Evolutionary conservation across 208 protist species (phyloP).

Genomic region (Leishmania martiniquensis): DNA sequence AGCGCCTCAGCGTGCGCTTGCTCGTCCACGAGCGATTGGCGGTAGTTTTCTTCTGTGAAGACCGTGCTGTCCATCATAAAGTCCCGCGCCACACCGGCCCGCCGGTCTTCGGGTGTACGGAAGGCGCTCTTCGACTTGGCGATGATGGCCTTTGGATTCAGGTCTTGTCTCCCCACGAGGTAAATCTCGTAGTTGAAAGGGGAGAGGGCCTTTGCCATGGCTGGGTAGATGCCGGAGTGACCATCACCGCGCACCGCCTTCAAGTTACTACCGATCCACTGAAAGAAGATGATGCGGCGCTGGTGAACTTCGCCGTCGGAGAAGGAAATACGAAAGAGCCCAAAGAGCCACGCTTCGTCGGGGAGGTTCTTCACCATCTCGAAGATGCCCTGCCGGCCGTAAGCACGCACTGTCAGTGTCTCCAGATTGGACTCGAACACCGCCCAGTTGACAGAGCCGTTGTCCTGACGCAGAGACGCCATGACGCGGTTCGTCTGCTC

Average conservation of each 20-base stretch:
- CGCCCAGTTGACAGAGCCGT: conserved; percentile 84
- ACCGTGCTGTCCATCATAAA: conserved; percentile 21
- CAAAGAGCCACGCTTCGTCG: conserved; percentile 78
- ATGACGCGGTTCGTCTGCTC: conserved; percentile 47
- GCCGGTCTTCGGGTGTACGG: conserved; percentile 10
- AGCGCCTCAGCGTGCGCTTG: conserved; percentile 13
- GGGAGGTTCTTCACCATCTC: conserved; percentile 79
- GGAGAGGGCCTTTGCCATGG: conserved; percentile 60
- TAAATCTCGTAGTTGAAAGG: conserved; percentile 80
- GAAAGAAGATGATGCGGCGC: conserved; percentile 78
- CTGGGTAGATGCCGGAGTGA: conserved; percentile 48
- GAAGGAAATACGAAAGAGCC: conserved; percentile 80
- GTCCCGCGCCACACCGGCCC: conserved; percentile 8
- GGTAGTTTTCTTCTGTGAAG: conserved; percentile 69
- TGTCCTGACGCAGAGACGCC: conserved; percentile 56
- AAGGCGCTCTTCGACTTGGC: conserved; percentile 76
- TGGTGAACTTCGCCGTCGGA: conserved; percentile 36
- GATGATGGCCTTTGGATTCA: conserved; percentile 72
- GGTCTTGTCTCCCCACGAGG: conserved; percentile 64
- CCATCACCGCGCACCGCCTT: conserved; percentile 40
- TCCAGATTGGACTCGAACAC: conserved; percentile 64
- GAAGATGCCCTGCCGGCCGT: conserved; percentile 74
- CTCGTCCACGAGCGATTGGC: conserved; percentile 40
- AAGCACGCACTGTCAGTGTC: conserved; percentile 42
- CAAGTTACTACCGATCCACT: conserved; percentile 82